These are phyloP conservation scores for Synchytrium microbalum DNA, from an alignment of 371 early-diverging fungal species.

Conservation along the genomic window DNA sequence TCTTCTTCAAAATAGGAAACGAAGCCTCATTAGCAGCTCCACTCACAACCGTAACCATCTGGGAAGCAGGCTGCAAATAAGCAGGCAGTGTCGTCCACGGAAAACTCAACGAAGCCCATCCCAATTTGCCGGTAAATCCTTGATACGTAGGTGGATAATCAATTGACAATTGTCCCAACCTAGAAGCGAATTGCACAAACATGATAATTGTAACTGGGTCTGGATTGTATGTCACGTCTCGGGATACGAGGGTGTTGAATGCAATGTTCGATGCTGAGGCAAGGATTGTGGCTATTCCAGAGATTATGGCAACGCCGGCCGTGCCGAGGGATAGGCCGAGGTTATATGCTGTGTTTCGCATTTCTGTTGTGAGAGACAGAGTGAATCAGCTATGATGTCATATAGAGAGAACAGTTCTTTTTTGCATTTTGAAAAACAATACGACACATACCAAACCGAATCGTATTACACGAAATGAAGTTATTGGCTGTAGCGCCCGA, in stretches of 20 bases:
- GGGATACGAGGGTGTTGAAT: background rate
- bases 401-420: too few species aligned
- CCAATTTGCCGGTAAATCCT: background rate
- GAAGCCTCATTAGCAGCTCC: background rate
- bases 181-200: background rate
- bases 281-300: background rate
- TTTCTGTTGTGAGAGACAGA: too few species aligned
- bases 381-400: too few species aligned
- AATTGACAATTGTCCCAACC: background rate
- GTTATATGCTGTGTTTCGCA: background rate
- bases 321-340: background rate
- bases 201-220: background rate
- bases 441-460: background rate
- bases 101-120: background rate
- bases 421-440: too few species aligned
- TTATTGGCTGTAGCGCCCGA: background rate
- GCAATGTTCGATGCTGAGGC: background rate
- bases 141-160: background rate
- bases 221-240: background rate
- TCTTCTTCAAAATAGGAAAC: background rate
- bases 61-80: background rate
- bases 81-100: background rate
- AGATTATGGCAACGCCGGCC: background rate
- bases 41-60: background rate
- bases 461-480: background rate